These are phyloP conservation scores for Hyphopichia homilentoma DNA, from an alignment of 805 yeast species.

Conservation along the genomic window DNA sequence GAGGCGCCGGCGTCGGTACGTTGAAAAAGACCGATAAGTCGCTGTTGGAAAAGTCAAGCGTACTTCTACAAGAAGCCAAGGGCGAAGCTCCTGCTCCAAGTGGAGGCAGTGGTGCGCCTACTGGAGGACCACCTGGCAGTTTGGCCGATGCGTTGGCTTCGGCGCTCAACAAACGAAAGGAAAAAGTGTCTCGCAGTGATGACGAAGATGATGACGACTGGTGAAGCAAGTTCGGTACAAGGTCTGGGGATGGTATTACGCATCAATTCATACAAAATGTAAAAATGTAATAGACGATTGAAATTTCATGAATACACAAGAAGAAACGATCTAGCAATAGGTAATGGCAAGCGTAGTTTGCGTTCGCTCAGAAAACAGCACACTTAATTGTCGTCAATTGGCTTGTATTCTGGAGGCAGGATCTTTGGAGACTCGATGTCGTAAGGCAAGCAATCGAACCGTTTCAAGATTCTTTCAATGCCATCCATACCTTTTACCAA, in stretches of 20 bases:
- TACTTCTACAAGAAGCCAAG: constrained; percentile 62
- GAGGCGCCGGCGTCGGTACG: constrained; percentile 70
- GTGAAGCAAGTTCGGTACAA: too few relatives aligned
- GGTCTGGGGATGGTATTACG: too few relatives aligned
- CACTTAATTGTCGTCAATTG: too few relatives aligned
- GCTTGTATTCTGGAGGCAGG: too few relatives aligned
- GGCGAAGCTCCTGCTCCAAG: constrained; percentile 49
- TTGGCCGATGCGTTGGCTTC: constrained; percentile 87
- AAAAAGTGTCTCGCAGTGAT: constrained; percentile 75
- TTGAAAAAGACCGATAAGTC: constrained; percentile 79
- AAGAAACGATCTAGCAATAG: too few relatives aligned
- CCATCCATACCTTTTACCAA: constrained; percentile 58
- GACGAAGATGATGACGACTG: constrained; percentile 76
- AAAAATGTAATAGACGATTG: too few relatives aligned
- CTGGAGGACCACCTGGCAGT: constrained; percentile 57
- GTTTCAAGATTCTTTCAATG: constrained; percentile 45
- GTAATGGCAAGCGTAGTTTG: too few relatives aligned
- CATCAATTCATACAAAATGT: too few relatives aligned
- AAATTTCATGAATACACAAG: too few relatives aligned
- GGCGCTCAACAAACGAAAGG: constrained; percentile 79
- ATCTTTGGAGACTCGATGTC: too few relatives aligned
- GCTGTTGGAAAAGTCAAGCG: constrained; percentile 77
- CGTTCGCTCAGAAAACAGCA: too few relatives aligned
- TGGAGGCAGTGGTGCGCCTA: constrained; percentile 34
- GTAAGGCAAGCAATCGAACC: constrained; percentile 42